Evolutionary conservation across 176 grass and related monocot species (phyloP), one percentile per base, ranked within the genome.

Genomic region (Calamus simplicifolius): DNA sequence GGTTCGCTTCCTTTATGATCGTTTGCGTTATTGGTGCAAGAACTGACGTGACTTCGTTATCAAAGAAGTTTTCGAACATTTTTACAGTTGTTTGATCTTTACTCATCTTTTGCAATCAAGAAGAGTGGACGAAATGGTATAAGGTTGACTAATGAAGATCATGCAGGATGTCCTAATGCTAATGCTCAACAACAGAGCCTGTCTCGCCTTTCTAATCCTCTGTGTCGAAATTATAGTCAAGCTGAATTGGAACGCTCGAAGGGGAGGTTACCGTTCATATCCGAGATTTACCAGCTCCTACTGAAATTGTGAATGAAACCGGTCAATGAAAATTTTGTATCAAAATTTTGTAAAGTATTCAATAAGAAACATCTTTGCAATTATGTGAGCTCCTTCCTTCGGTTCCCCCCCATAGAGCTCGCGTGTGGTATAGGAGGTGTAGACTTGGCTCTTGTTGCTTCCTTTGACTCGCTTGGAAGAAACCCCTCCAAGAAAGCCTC

Each of bases 251-350:
- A 35, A 35, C 31, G 5, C 6, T 7, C 8, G 6, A 49, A 13
- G 61, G 88, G 57, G 80, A 88, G 61, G 23, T 84, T 66, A 50
- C 59, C 0, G 35, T 30, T 51, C 64, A 70, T 28, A 58, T 54
- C 19, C 25, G 16, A 12, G 64, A 72, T 53, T 74, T 72, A 16
- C 59, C 53, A 62, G 76, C 84, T 18, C 85, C 81, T 72, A 35
- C 73, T 0, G 76, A 85, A 35, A 73, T 94, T 84, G 66, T 72
- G 51, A 57, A 16, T 49, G 29, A 56, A 30, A 73, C 48, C 18
- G 19, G 3, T 1, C 31, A 35, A 3, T 66, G 31, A 35, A 35
- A 35, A 35, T 6, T 35, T 35, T 35, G 30, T 8, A 35, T 35
- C 1, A 0, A 7, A 35, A 35, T 1, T 7, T 35, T 35, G 30